Base-by-base conservation (phyloP, 2,329 filamentous ascomycete genomes). In the Grosmannia huntii region DNA sequence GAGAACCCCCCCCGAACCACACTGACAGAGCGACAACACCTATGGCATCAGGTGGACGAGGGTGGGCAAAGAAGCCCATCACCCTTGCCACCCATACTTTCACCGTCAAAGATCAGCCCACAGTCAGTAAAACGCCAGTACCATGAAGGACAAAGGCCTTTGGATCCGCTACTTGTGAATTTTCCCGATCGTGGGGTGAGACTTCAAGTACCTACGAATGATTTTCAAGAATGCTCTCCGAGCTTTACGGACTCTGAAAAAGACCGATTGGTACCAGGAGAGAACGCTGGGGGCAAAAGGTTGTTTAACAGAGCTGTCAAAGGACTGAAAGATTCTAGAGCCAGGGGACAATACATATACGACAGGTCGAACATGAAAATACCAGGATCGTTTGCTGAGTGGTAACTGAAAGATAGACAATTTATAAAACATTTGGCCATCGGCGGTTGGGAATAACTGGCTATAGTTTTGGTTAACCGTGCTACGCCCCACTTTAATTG, bases 271-370 rank as follows among this genome's bases (percentile, higher is more conserved):
- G 12, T 41, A 49, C 2, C 28, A 21, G 10, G 36, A 6, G 46
- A 56, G 5, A 25, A 11, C 16, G 27, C 28, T 3, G 31, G 23
- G 3, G 59, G 60, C 12, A 60, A 61, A 44, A 31, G 4, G 28
- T 55, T 64, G 10, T 64, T 64, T 27, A 51, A 64, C 54, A 57
- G 57, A 48, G 62, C 62, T 4, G 60, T 58, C 3, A 53, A 58
- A 14, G 57, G 57, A 4, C 38, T 64, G n/a, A 57, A 57, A 41
- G n/a, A 33, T 10, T 46, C 53, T 12, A 46, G 31, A 11, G 3
- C 44, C 16, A 16, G 7, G 10, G n/a, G 55, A n/a, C 31, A 31
- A 11, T n/a, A 23, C 4, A 10, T 19, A 7, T 52, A 53, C 27
- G 56, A 62, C 31, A 57, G 58, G 55, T 36, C 53, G 23, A 56